Base-by-base conservation (phyloP, 1,139 yeast species). In the Yarrowia galli region DNA sequence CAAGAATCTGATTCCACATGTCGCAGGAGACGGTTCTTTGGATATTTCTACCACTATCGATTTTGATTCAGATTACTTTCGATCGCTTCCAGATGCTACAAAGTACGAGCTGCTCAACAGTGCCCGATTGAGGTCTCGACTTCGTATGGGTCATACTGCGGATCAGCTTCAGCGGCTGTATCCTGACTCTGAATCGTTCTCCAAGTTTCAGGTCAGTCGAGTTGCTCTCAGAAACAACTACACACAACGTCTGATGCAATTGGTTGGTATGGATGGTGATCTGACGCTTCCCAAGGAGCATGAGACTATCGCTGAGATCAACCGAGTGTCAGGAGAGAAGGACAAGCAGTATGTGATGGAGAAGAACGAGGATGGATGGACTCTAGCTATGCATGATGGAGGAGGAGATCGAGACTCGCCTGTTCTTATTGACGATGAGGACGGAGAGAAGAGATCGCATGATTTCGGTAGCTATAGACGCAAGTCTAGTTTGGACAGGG, bases 131-230 rank as follows among this genome's bases (percentile, higher is more conserved):
- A 84, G 92, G 71, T 93, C 98, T 0, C 81, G 99, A 68, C 84
- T 96, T 76, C 87, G 99, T 80, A 89, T 96, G 97, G 99, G 99
- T 0, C 92, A 89, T 75, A 83, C 93, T 0, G 91, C 92, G 70
- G 95, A 91, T 18, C 98, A 96, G 74, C 80, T 96, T 36, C 91
- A 91, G 71, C 81, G 84, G 4, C 80, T 92, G 69, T 96, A 95
- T 73, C 96, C 97, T 0, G 84, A 91, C 74, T 86, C 92, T 68
- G 84, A 91, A 86, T 98, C 92, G 69, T 96, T 96, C 74, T 92
- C 98, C 20, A 88, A 85, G 73, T 96, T 96, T 76, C 99, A 96
- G 77, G 91, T 96, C 70, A 88, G 91, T 73, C 91, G 95, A 84
- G 98, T 96, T 1, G 91, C 92, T 71, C 92, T 92, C 76, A 83